Base-by-base conservation (phyloP, 108 stramenopile species). In the Skeletonema costatum region DNA sequence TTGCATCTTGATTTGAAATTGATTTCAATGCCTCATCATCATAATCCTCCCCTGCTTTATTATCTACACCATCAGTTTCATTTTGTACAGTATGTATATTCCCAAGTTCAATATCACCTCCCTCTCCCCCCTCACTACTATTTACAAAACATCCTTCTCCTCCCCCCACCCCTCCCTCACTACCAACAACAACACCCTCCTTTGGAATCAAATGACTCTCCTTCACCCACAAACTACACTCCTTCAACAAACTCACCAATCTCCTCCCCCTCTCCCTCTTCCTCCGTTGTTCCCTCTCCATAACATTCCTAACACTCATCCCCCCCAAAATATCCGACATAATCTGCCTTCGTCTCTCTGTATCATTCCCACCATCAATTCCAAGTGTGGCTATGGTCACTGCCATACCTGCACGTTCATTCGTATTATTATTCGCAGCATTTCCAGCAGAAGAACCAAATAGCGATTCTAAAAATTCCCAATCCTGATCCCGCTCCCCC, bases 171-270 rank as follows among this genome's bases (percentile, higher is more conserved):
- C 35, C 35, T 36, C 35, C 35, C 35, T 36, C 4, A 46, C 44
- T 3, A 46, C 44, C 44, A n/a, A 16, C 16, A 46, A 1, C 16
- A 4, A 11, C 7, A 4, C 11, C 39, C 44, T 73, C 63, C 17
- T 75, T 66, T n/a, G 25, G 41, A 58, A 75, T 75, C 65, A 75
- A 75, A 58, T 75, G 74, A 50, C 74, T 56, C 36, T 66, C 53
- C 60, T 66, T 59, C 9, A 75, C 65, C 31, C 62, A 39, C 64
- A 60, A 35, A 38, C 29, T 42, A 46, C 66, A 67, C 36, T 77
- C 68, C 69, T 70, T 77, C 68, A 77, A 64, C 39, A 39, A 48
- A 10, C 48, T 60, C n/a, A 77, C 68, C 62, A 77, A 70, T 25
- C 63, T 39, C 19, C 32, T 6, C 1, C 76, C 68, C 62, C 76